Percentiles rank a stretch among this genome's conserved stretches.
Conservation (phyloP, 2,329 filamentous ascomycete species). For the Fonsecaea multimorphosa region DNA sequence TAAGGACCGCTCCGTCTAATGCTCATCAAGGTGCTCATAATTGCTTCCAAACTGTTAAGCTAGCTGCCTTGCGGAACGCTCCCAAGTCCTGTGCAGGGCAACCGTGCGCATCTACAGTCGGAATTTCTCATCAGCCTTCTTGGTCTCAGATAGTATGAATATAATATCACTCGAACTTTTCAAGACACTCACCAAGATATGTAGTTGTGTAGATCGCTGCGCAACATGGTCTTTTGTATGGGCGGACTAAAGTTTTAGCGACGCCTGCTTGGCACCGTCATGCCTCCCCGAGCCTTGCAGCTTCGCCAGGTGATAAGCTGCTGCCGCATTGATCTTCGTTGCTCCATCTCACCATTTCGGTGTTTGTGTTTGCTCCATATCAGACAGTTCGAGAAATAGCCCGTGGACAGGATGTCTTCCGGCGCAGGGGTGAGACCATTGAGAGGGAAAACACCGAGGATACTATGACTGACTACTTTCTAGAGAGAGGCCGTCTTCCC, state of each 20-base stretch:
- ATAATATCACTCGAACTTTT: background rate
- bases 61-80: background rate
- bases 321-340: constrained; percentile 8
- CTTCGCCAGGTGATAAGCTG: background rate
- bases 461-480: constrained; percentile 56
- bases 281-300: constrained; percentile 11
- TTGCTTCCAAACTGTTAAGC: background rate
- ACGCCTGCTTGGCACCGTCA: constrained; percentile 10
- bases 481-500: constrained; percentile 90
- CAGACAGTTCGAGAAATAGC: constrained; percentile 39
- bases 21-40: background rate
- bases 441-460: constrained; percentile 18
- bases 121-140: background rate
- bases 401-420: constrained; percentile 39
- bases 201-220: background rate
- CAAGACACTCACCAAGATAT: background rate
- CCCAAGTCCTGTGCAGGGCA: too few relatives aligned
- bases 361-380: background rate
- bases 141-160: background rate
- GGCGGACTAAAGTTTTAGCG: constrained; percentile 28
- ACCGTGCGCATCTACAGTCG: background rate
- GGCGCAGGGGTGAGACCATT: constrained; percentile 23
- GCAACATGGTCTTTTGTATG: too few relatives aligned
- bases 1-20: too few relatives aligned
- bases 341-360: background rate